Base-by-base conservation (phyloP, 2,329 filamentous ascomycete genomes). In the Fusarium cyanostomum region DNA sequence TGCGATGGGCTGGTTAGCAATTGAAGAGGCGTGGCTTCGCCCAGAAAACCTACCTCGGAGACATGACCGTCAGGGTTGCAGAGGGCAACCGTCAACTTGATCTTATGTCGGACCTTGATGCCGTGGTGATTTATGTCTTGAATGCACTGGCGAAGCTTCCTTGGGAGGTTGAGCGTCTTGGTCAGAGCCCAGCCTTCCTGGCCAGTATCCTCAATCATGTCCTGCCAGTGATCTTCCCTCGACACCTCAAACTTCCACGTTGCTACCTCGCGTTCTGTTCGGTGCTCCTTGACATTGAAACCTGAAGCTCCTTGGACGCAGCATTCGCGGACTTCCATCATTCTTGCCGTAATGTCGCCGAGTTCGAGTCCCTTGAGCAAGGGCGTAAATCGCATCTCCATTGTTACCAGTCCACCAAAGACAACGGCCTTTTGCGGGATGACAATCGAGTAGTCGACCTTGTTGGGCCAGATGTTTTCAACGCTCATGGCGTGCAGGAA, bases 401-500 rank as follows among this genome's bases (percentile, higher is more conserved):
- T 84, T 1, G 89, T 87, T 44, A 98, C 88, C 18, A 85, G 84
- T n/a, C 92, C 96, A 45, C 95, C 95, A 71, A 97, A 96, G 15
- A 97, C 91, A 51, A 97, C 90, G 2, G 95, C 95, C 79, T 97
- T 97, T 72, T 92, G 94, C 0, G 95, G 94, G 10, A 96, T 92
- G 56, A 92, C 88, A 63, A 99, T 93, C 27, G 92, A 94, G 79
- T 99, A 99, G 75, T 96, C 92, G 69, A 98, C 86, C 81, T 99
- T 99, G 80, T 97, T 95, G 7, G 93, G 91, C 95, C 95, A 99
- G 64, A 96, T 91, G 73, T 97, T 97, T 77, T 97, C 94, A 64
- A 98, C 94, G 63, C 92, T 92, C 92, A 97, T 95, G 43, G 92
- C 90, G 76, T 98, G 91, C 33, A 91, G 84, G 62, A 94, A 85